Conservation (phyloP, 768 basidiomycete genomes). For the Russula compacta region DNA sequence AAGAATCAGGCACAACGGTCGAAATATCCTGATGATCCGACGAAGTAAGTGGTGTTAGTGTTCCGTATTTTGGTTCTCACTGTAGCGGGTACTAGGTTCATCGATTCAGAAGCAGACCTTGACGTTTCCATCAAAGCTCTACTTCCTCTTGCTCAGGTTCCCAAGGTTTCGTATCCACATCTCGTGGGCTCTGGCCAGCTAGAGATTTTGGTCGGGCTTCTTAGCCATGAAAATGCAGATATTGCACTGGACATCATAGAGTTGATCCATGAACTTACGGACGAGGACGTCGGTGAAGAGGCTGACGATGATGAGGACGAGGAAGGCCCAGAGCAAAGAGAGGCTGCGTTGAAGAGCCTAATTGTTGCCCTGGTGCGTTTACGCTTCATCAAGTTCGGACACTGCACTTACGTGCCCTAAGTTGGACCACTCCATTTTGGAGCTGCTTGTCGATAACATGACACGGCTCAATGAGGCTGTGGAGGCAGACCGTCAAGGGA, state of each 20-base stretch:
- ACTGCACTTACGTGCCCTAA: conserved; percentile 26
- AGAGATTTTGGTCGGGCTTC: conserved; percentile 64
- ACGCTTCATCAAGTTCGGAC: neutral
- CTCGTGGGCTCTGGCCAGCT: conserved; percentile 70
- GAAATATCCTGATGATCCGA: conserved; percentile 88
- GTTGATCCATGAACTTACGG: conserved; percentile 87
- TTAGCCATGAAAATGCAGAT: conserved; percentile 94
- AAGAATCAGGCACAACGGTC: conserved; percentile 96
- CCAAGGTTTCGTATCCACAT: conserved; percentile 81
- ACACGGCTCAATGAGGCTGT: conserved; percentile 82
- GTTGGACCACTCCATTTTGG: conserved; percentile 78
- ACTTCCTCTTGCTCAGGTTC: conserved; percentile 81
- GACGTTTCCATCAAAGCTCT: conserved; percentile 80
- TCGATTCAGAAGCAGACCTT: conserved; percentile 95
- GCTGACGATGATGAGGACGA: conserved; percentile 50
- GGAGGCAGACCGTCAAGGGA: conserved; percentile 84
- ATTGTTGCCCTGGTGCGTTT: conserved; percentile 65
- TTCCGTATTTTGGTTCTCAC: conserved; percentile 6
- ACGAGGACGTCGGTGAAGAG: conserved; percentile 88
- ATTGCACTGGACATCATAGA: conserved; percentile 95
- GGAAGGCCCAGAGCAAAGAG: conserved; percentile 48
- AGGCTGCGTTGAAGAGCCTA: conserved; percentile 63
- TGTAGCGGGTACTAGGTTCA: conserved; percentile 57
- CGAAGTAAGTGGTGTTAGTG: conserved; percentile 49
- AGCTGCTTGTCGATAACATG: conserved; percentile 85